A percentile compares a stretch with the other conserved stretches of the same genome.
Conservation (phyloP, 345 rosid species). For the Bruguiera parviflora region DNA sequence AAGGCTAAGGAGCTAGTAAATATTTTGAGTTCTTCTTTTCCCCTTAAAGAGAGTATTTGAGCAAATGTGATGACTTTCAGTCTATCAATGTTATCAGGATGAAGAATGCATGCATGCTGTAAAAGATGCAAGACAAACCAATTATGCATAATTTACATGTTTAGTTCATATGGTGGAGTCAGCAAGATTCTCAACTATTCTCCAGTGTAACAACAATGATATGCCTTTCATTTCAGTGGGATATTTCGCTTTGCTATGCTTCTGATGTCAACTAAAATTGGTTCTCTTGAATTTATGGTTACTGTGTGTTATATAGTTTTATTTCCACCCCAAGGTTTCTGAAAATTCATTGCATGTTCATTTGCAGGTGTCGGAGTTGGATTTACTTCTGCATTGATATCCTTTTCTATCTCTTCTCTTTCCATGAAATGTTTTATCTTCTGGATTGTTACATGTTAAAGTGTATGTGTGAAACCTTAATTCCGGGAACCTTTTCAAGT, state of each 20-base stretch:
- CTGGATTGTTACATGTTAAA: slow-evolving; percentile 17
- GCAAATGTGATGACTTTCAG: too few species aligned
- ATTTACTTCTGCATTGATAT: slow-evolving; percentile 92
- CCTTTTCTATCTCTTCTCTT: slow-evolving; percentile 41
- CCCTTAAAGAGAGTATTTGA: too few species aligned
- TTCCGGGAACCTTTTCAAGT: slow-evolving; percentile 83
- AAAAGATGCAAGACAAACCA: too few species aligned
- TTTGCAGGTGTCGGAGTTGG: slow-evolving; percentile 96
- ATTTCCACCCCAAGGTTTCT: slow-evolving; percentile 1
- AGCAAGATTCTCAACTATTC: too few species aligned
- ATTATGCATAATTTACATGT: too few species aligned
- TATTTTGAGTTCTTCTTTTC: too few species aligned
- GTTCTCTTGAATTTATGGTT: not conserved
- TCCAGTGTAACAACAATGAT: too few species aligned
- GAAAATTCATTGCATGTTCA: slow-evolving; percentile 22
- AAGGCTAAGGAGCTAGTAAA: too few species aligned
- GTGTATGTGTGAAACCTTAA: slow-evolving; percentile 54
- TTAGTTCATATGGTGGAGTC: too few species aligned
- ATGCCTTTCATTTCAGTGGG: not conserved
- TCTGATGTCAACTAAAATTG: not conserved
- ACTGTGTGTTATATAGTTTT: not conserved
- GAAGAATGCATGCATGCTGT: too few species aligned
- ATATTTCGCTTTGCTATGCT: not conserved
- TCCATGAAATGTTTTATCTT: not conserved
- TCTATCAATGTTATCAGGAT: too few species aligned